These are phyloP conservation scores for Xylariaceae sp. DNA, from an alignment of 2,329 filamentous ascomycete species.

Conservation along the genomic window DNA sequence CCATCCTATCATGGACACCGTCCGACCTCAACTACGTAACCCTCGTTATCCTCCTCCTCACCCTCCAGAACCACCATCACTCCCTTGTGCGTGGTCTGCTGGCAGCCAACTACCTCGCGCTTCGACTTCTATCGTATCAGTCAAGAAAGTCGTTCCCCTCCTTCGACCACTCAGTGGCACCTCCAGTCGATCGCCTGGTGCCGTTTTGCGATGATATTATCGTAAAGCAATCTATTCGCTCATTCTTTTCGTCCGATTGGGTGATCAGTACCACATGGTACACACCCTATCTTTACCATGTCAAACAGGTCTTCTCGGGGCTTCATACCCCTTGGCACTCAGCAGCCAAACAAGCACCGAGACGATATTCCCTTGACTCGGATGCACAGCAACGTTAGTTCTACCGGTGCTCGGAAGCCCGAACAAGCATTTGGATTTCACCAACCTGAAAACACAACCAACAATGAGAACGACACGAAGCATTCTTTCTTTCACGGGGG, in stretches of 20 bases:
- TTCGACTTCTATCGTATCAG: not conserved
- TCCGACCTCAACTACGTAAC: too few relatives aligned
- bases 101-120: not conserved
- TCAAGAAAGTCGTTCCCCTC: not conserved
- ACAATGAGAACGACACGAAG: conserved; percentile 44
- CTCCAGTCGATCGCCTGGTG: conserved; percentile 32
- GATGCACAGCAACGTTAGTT: conserved; percentile 53
- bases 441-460: conserved; percentile 29
- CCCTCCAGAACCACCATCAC: too few relatives aligned
- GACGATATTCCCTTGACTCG: conserved; percentile 34
- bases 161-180: not conserved
- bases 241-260: conserved; percentile 1
- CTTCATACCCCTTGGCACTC: conserved; percentile 29
- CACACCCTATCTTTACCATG: conserved; percentile 19
- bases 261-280: not conserved
- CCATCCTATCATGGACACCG: too few relatives aligned
- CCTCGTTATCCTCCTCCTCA: too few relatives aligned
- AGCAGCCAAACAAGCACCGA: conserved; percentile 21
- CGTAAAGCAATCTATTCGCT: conserved; percentile 10
- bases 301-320: conserved; percentile 32
- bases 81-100: too few relatives aligned
- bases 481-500: conserved; percentile 43
- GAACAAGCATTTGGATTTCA: conserved; percentile 37
- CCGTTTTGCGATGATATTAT: conserved; percentile 23
- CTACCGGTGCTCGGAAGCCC: conserved; percentile 49